Conservation (phyloP, 495 filamentous ascomycete species). For the Terfezia boudieri region DNA sequence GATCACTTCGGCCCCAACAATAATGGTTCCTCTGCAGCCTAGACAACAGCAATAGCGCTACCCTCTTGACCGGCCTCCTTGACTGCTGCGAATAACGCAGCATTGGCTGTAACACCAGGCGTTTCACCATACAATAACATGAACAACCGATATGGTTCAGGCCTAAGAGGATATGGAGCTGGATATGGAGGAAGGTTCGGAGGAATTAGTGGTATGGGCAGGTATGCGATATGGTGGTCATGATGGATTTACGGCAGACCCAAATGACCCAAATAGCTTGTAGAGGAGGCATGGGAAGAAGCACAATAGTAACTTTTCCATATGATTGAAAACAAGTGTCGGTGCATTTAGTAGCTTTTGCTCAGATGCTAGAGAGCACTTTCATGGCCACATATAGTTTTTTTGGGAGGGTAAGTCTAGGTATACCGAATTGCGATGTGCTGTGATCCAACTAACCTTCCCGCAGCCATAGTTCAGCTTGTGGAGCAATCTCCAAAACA, state of each 20-base stretch:
- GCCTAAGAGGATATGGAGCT: too few relatives aligned
- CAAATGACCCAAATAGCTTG: constrained; percentile 80
- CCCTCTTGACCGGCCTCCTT: too few relatives aligned
- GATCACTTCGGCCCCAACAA: too few relatives aligned
- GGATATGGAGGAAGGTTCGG: neutral
- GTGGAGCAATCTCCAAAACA: constrained; percentile 87
- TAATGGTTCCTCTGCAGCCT: too few relatives aligned
- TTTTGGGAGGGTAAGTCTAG: constrained; percentile 63
- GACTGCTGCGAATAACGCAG: too few relatives aligned
- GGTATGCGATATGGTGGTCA: constrained; percentile 24
- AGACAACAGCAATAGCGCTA: too few relatives aligned
- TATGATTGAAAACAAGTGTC: constrained; percentile 95
- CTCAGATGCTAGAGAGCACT: constrained; percentile 98
- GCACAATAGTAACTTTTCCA: constrained; percentile 92
- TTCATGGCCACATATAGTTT: constrained; percentile 99
- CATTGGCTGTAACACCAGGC: too few relatives aligned
- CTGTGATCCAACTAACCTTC: neutral
- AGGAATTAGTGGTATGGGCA: neutral
- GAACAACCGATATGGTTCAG: too few relatives aligned
- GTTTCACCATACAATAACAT: too few relatives aligned
- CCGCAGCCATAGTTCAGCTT: constrained; percentile 81
- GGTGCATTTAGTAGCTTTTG: constrained; percentile 89
- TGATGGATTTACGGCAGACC: constrained; percentile 29
- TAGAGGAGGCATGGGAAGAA: constrained; percentile 75
- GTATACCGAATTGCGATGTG: neutral